Base-by-base conservation (phyloP, 768 basidiomycete species). In the Suillus occidentalis region DNA sequence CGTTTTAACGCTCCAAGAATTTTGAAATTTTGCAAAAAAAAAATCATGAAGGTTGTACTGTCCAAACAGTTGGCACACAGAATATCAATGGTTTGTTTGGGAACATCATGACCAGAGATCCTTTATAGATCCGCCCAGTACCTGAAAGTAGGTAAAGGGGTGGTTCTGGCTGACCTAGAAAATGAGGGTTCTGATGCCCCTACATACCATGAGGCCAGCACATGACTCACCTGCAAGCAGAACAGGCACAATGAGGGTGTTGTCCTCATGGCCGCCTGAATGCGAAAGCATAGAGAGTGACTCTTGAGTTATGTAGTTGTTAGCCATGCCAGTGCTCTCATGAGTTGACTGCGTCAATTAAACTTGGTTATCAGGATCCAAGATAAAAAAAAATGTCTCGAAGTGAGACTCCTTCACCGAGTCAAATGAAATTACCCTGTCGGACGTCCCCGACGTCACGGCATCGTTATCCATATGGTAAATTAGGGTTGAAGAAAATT, bases 1-100 rank as follows among this genome's bases (percentile, higher is more conserved):
- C 76, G 63, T 61, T 77, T 62, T 76, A 70, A 45, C 36, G 18
- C 42, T 45, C 12, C 2, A 12, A 55, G 20, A 1, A 55, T 20
- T 55, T 55, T 52, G 28, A 28, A 28, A 28, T 16, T 52, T 50
- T 25, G 49, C 14, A 16, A 50, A 50, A 28, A 18, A 13, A 36
- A 36, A 36, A 31, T 3, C 2, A 31, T 31, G 31, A 31, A 31
- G 45, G 45, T 45, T 45, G 45, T 4, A 20, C 20, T n/a, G 43
- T n/a, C 43, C 45, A 45, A 20, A 3, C 20, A n/a, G n/a, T 20
- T 45, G 45, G n/a, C n/a, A 47, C 4, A 47, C 45, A 22, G 45
- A n/a, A n/a, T n/a, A 47, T 47, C 13, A 22, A 49, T 0, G 13
- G 25, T 52, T 16, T 34, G 20, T 34, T 34, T 55, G 20, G 18